phyloP scores from a whole-genome alignment of 2,329 filamentous ascomycete genomes.

The Sarocladium oryzae region DNA sequence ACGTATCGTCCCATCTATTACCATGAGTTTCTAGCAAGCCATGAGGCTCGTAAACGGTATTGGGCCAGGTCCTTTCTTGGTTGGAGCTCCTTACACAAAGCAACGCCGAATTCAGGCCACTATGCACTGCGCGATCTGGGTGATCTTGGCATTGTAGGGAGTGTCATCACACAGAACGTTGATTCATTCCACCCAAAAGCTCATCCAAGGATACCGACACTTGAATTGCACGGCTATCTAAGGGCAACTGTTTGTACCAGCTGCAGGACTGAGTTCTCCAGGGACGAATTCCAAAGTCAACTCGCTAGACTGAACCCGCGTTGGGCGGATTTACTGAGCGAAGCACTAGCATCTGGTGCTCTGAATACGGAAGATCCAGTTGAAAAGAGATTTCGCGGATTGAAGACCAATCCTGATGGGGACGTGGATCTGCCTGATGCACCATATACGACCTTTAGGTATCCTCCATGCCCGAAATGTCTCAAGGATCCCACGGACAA shows the following conservation, averaged over 20 bases:
- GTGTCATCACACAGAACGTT: conserved; percentile 91
- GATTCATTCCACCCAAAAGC: conserved; percentile 83
- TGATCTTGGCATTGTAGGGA: conserved; percentile 62
- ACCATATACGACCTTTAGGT: conserved; percentile 83
- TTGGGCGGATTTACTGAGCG: conserved; percentile 71
- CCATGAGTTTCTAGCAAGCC: conserved; percentile 75
- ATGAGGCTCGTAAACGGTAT: conserved; percentile 85
- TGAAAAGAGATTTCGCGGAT: conserved; percentile 58
- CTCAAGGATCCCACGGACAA: conserved; percentile 54
- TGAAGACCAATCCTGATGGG: conserved; percentile 87
- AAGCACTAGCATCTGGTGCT: conserved; percentile 67
- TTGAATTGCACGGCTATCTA: conserved; percentile 90
- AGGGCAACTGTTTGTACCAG: conserved; percentile 73
- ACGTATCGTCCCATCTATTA: conserved; percentile 88
- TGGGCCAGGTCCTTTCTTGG: conserved; percentile 94
- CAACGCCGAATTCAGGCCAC: conserved; percentile 75
- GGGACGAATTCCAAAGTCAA: conserved; percentile 68
- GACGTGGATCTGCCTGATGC: conserved; percentile 86
- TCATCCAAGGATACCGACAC: conserved; percentile 66
- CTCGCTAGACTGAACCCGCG: conserved; percentile 75
- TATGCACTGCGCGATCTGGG: conserved; percentile 68
- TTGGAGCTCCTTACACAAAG: conserved; percentile 75
- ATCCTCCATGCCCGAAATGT: conserved; percentile 82
- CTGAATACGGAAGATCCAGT: conserved; percentile 70
- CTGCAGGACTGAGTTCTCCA: conserved; percentile 65